Evolutionary conservation across 108 stramenopile species (phyloP), one percentile per base, ranked within the genome.

Genomic region (Skeletonema potamos): DNA sequence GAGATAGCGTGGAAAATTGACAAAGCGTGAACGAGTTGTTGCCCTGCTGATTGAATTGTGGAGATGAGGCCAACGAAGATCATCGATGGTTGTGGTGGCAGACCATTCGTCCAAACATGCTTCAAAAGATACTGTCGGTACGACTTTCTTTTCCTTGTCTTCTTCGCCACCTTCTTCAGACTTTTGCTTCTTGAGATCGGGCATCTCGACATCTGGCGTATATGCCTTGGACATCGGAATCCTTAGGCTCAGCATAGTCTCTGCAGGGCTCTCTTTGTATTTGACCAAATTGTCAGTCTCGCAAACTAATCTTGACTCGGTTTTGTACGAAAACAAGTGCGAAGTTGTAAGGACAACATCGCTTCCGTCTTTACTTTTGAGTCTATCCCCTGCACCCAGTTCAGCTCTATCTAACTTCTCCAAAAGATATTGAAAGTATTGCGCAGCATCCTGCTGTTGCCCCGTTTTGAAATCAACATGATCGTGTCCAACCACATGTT

Each of bases 371-470:
- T 64, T 67, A 27, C 74, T 85, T 62, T 56, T 48, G 1, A 60
- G 55, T 28, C 78, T 39, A 55, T 69, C 60, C 17, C 69, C 54
- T 10, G 74, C 76, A 17, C 63, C 82, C 22, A 72, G 67, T 73
- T 98, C 98, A 32, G 91, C 90, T 26, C 92, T 71, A 64, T 90
- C 82, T 29, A 98, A 46, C 48, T 81, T 77, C 66, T 98, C 97
- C 62, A 99, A 82, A 27, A 97, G 69, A 82, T 97, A 89, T 59
- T 90, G 91, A 56, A 99, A 82, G 74, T 94, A 99, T 79, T 99
- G 97, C 11, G 92, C 92, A 15, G 97, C 97, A 86, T 99, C 99
- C 81, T 99, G 99, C 82, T 99, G 99, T 62, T 98, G 94, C 10
- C 96, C 97, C 6, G 96, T 97, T 9, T 84, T 72, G 73, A 99